Evolutionary conservation across 1,139 yeast genomes (phyloP).

Genomic region (Geotrichum cucujoidarum): DNA sequence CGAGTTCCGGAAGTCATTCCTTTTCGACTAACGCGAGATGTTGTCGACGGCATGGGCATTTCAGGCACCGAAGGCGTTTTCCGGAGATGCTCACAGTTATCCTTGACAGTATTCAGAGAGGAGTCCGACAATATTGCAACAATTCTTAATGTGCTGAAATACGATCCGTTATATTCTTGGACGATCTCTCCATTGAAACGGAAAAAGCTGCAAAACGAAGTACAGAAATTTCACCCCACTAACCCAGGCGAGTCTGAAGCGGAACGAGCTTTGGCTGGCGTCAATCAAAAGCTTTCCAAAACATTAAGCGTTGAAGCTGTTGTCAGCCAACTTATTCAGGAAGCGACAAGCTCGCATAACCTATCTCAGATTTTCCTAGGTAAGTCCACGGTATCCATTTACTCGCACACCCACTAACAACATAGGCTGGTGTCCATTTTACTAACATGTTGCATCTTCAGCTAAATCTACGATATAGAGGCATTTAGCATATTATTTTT

Average conservation of each 20-base stretch:
- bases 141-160: slow-evolving; percentile 76
- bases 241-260: slow-evolving; percentile 62
- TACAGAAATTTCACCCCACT: slow-evolving; percentile 31
- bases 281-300: slow-evolving; percentile 64
- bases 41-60: slow-evolving; percentile 89
- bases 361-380: slow-evolving; percentile 77
- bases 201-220: slow-evolving; percentile 47
- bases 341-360: slow-evolving; percentile 64
- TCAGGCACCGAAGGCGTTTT: slow-evolving; percentile 77
- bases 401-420: no score
- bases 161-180: slow-evolving; percentile 95
- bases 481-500: no score
- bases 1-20: slow-evolving; percentile 94
- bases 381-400: slow-evolving; percentile 60
- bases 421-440: slow-evolving; percentile 28
- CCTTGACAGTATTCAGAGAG: slow-evolving; percentile 59
- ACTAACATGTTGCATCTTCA: slow-evolving; percentile 8
- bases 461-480: slow-evolving; percentile 3
- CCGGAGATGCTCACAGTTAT: slow-evolving; percentile 65
- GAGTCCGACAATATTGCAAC: slow-evolving; percentile 70
- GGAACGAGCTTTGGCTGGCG: slow-evolving; percentile 68
- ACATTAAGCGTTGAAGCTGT: slow-evolving; percentile 79
- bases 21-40: slow-evolving; percentile 81
- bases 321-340: slow-evolving; percentile 72
- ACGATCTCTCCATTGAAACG: slow-evolving; percentile 37